Base-by-base conservation (phyloP, 257 asterid species). In the Nicotiana benthamiana region DNA sequence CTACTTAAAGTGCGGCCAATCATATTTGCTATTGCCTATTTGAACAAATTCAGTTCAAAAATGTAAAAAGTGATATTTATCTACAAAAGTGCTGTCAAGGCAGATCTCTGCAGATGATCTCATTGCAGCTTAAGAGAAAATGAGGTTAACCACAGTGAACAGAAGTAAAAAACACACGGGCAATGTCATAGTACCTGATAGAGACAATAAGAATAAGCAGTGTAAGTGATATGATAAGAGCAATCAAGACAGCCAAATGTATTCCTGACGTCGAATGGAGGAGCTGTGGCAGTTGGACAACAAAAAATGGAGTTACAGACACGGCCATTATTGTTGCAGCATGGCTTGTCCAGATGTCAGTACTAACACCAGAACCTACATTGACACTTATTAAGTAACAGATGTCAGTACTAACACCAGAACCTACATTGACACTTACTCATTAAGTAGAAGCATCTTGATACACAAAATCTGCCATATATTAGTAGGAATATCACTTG, bases 341-440 rank as follows among this genome's bases (percentile, higher is more conserved):
- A 82, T 93, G 88, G 87, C 93, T 87, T 40, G 99, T 95, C 97
- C 94, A 91, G 77, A 88, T 68, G 84, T 95, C 98, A 60, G 97
- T 92, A 82, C 87, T 91, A 63, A 93, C 84, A 68, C 99, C 99
- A 78, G 97, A 93, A 79, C 96, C 99, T 95, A 93, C 88, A 87
- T 20, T 51, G 24, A 83, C 79, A 74, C 43, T 36, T 30, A 74
- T 48, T 74, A 16, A 74, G 61, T 26, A 74, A n/a, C 94, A 91
- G 77, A 88, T 68, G 84, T 95, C 98, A 60, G 97, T 92, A 82
- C 87, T 91, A 63, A 93, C 84, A 68, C 99, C 99, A 78, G 97
- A 93, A 79, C 96, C 99, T 95, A 93, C 88, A 87, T 20, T 51
- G 24, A 83, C 79, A 74, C 43, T 36, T 30, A 48, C 62, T 48